Evolutionary conservation across 768 basidiomycete genomes (phyloP), one percentile per base, ranked within the genome.

Genomic region (Gyrodon lividus): DNA sequence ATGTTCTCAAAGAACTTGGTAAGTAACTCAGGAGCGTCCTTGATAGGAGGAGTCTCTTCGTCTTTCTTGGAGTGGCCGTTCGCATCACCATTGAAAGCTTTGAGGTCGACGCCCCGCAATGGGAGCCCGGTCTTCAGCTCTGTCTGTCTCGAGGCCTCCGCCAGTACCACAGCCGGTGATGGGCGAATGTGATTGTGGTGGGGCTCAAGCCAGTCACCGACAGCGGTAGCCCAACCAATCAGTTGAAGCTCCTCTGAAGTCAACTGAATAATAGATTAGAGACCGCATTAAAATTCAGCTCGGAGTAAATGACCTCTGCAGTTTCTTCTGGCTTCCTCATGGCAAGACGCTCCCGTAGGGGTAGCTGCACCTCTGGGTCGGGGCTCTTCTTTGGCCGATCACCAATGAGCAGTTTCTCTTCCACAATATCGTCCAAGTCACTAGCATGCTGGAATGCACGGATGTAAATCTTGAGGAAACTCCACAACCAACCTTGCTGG

Each of bases 331-430:
- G 71, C 38, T 68, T 74, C 48, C 73, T 71, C 48, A 74, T 62
- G 8, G 74, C 63, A 3, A 91, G 72, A 43, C 89, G 83, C 46
- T 89, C 81, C 35, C 69, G 74, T 35, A 89, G 61, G 10, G 84
- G 75, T 20, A 79, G 56, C 41, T 75, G 75, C 17, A 72, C 74
- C 39, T 80, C 76, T 0, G 77, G 72, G 40, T 78, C 74, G 17
- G 72, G 65, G 39, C 74, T 80, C 58, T 80, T 82, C 63, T 86
- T 89, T 3, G 87, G 87, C 22, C 87, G 78, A 69, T 92, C 89
- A 22, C 89, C 87, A 51, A 89, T 84, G 37, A 91, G 74, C 10
- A 91, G 74, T 60, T 89, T 91, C 59, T 90, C 88, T 67, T 92
- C 88, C 0, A 89, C 86, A 1, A 77, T 82, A 55, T 89, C 86